Conservation (phyloP, 1,284 basidiomycete species). For the Apiotrichum laibachii region DNA sequence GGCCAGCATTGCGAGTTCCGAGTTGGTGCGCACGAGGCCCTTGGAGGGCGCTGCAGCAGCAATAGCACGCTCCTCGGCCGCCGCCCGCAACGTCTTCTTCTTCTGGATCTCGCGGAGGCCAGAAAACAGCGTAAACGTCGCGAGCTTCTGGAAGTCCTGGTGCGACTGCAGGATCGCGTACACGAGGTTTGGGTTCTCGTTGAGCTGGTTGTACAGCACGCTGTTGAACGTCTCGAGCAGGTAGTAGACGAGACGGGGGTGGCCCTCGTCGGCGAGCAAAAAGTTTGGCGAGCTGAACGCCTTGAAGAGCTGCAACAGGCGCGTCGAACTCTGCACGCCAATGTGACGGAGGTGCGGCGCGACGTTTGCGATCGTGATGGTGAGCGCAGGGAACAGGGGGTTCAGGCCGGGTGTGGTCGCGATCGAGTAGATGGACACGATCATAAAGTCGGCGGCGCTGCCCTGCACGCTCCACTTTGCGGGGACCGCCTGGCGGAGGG, state of each 20-base stretch:
- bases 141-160: constrained; percentile 78
- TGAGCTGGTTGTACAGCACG: constrained; percentile 64
- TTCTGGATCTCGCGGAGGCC: constrained; percentile 81
- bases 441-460: constrained; percentile 78
- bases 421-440: constrained; percentile 85
- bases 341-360: constrained; percentile 81
- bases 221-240: constrained; percentile 81
- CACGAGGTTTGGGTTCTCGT: constrained; percentile 79
- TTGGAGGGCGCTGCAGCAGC: constrained; percentile 27
- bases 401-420: constrained; percentile 83
- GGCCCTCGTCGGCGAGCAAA: constrained; percentile 86
- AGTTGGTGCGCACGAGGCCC: constrained; percentile 33
- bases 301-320: constrained; percentile 79
- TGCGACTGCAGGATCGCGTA: constrained; percentile 81
- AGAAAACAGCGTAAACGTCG: constrained; percentile 77
- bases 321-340: constrained; percentile 73
- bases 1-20: constrained; percentile 44
- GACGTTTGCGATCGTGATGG: constrained; percentile 83
- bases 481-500: constrained; percentile 61
- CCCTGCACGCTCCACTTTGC: constrained; percentile 71
- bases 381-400: constrained; percentile 83
- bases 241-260: constrained; percentile 77
- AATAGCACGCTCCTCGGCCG: constrained; percentile 28
- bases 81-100: constrained; percentile 61
- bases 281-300: constrained; percentile 87